Evolutionary conservation across 2,329 filamentous ascomycete genomes (phyloP).

Genomic region (Xylaria sp.): DNA sequence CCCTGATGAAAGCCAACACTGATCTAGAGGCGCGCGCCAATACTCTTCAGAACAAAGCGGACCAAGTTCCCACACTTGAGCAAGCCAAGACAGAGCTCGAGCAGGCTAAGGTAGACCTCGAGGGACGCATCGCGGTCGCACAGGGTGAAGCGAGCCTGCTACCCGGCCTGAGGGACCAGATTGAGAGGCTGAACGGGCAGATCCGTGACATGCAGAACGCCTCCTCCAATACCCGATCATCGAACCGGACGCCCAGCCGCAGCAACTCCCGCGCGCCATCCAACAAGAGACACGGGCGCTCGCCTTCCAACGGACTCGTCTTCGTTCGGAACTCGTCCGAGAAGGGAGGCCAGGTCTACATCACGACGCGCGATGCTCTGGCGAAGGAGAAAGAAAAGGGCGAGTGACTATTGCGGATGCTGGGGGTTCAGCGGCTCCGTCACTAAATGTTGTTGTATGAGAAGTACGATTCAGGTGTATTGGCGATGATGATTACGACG

Average conservation of each 20-base stretch:
- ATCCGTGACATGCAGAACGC: constrained; percentile 38
- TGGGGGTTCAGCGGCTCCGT: constrained; percentile 22
- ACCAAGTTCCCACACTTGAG: constrained; percentile 41
- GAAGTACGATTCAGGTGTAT: constrained; percentile 1
- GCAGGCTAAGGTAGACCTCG: constrained; percentile 31
- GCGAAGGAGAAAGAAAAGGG: constrained; percentile 40
- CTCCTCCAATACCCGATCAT: constrained; percentile 23
- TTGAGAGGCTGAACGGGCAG: constrained; percentile 40
- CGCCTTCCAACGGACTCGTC: constrained; percentile 44
- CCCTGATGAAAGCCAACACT: constrained; percentile 38
- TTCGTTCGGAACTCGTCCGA: constrained; percentile 44
- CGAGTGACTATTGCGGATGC: constrained; percentile 35
- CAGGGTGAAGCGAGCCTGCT: constrained; percentile 41
- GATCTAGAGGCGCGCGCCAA: constrained; percentile 41
- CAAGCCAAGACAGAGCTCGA: constrained; percentile 28
- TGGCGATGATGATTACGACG: constrained; percentile 24
- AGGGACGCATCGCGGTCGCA: constrained; percentile 28
- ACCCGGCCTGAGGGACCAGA: constrained; percentile 41
- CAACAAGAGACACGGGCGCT: constrained; percentile 45
- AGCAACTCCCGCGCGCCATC: constrained; percentile 44
- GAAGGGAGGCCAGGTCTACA: constrained; percentile 41
- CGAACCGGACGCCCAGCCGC: constrained; percentile 41
- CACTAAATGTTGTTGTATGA: constrained; percentile 17
- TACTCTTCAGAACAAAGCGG: constrained; percentile 39
- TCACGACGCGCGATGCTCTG: constrained; percentile 47